Evolutionary conservation across 1,139 yeast species (phyloP), one percentile per base, ranked within the genome.

Genomic region (Casaregolazyma suthepensis): DNA sequence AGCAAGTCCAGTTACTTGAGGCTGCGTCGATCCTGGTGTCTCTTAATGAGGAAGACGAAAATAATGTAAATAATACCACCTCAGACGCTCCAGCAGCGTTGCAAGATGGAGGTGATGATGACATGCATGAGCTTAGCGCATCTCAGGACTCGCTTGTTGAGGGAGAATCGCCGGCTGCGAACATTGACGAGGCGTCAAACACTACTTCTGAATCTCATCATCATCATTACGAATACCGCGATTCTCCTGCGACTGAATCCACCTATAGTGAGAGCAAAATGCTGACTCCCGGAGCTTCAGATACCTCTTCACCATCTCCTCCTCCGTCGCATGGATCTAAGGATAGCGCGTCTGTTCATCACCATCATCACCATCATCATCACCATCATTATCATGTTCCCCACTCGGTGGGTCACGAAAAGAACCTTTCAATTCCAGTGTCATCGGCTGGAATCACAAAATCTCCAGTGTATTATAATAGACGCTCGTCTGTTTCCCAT

Each of bases 1-100:
- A 88, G 68, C 96, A 88, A 67, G 96, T 88, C 5, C 96, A 88
- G 68, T 74, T 88, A 43, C 75, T 88, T 48, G 96, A 88, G 66
- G 96, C 96, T 10, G 96, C 96, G 2, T 83, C 91, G 54, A 87
- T 88, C 48, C 74, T 88, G 55, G 91, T 89, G 40, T 85, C 89
- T 7, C 84, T 88, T 88, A 85, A 83, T 64, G 94, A 85, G 54
- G 71, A 70, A 42, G 71, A 69, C 43, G 63, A 64, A 47, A 61
- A 57, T 19, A 61, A 59, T 9, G 48, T 19, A 29, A 40, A 18
- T 43, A 48, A 42, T 42, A 17, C 22, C 22, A 42, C n/a, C 22
- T 5, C 22, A 1, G n/a, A 12, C 44, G 9, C 22, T 13, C 44
- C 44, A 12, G 45, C 44, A 12, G 45, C 15, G 31, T 17, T 35